Evolutionary conservation across 2,329 filamentous ascomycete species (phyloP).

Genomic region (Purpureocillium takamizusanense): DNA sequence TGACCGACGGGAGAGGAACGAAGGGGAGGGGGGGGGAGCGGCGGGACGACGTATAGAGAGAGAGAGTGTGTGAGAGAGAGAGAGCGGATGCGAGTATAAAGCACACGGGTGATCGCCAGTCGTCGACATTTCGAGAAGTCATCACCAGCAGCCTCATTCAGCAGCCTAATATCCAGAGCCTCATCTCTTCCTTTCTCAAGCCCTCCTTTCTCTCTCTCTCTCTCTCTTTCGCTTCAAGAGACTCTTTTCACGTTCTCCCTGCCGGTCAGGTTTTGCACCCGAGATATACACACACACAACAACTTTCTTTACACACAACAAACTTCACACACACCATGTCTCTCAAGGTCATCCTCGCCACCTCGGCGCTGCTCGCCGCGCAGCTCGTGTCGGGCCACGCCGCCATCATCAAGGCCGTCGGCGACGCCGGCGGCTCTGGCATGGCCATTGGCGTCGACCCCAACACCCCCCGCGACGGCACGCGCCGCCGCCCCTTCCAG

Average conservation of each 20-base stretch:
- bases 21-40: too few relatives aligned
- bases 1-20: too few relatives aligned
- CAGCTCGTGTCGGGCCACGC: slow-evolving; percentile 51
- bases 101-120: neutral
- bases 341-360: slow-evolving; percentile 23
- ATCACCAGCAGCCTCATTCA: slow-evolving; percentile 3
- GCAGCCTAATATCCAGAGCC: neutral
- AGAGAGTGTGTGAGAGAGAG: too few relatives aligned
- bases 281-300: too few relatives aligned
- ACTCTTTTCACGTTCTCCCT: neutral
- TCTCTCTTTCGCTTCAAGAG: neutral
- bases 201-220: too few relatives aligned
- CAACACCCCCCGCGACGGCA: slow-evolving; percentile 52
- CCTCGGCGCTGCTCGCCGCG: slow-evolving; percentile 43
- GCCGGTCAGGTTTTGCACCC: slow-evolving; percentile 4
- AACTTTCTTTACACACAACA: too few relatives aligned
- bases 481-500: slow-evolving; percentile 51
- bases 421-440: slow-evolving; percentile 48
- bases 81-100: too few relatives aligned
- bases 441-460: slow-evolving; percentile 42
- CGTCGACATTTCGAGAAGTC: neutral
- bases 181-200: neutral
- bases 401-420: slow-evolving; percentile 48
- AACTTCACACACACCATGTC: too few relatives aligned
- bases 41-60: too few relatives aligned